Evolutionary conservation across 2,329 filamentous ascomycete genomes (phyloP).

Genomic region (Colletotrichum sp.): DNA sequence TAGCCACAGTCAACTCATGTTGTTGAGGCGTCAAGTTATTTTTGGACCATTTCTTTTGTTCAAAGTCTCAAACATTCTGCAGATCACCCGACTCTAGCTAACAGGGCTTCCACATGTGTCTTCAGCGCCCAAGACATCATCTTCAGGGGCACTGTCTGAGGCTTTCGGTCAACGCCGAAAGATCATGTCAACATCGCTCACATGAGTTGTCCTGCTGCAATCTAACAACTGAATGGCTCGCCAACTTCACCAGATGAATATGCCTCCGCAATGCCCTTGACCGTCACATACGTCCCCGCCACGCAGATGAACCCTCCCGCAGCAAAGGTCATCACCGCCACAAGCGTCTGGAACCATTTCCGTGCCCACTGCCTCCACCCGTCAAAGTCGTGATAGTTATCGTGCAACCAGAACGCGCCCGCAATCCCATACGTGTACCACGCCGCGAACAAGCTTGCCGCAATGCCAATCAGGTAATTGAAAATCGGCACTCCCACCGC

Average conservation of each 20-base stretch:
- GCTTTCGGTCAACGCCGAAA: background rate
- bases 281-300: constrained; percentile 53
- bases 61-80: background rate
- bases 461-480: constrained; percentile 57
- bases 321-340: constrained; percentile 46
- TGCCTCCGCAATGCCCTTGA: constrained; percentile 34
- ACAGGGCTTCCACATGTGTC: background rate
- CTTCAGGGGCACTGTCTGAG: background rate
- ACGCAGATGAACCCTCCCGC: constrained; percentile 53
- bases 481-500: constrained; percentile 57
- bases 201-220: background rate
- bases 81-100: background rate
- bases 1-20: background rate
- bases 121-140: background rate
- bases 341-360: constrained; percentile 39
- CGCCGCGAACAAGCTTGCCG: constrained; percentile 53
- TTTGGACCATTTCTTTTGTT: background rate
- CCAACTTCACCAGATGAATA: constrained; percentile 19
- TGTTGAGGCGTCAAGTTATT: background rate
- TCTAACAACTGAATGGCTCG: constrained; percentile 9
- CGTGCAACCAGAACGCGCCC: constrained; percentile 57
- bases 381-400: constrained; percentile 47
- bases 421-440: constrained; percentile 61
- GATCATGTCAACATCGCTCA: background rate
- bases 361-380: constrained; percentile 41